phyloP scores from a whole-genome alignment of 2,329 filamentous ascomycete genomes.

The Paracoccidioides lutzii region DNA sequence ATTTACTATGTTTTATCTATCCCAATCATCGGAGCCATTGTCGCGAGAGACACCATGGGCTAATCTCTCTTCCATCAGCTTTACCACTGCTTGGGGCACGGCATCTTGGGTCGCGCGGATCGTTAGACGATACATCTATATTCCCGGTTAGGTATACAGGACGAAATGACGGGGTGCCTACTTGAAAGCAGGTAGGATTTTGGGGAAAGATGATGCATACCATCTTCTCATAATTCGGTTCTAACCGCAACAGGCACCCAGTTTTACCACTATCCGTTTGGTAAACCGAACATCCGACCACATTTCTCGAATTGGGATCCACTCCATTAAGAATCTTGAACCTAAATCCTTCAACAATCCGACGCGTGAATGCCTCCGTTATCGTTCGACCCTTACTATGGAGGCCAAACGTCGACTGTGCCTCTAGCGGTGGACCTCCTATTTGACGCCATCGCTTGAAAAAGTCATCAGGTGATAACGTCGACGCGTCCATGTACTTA shows the following conservation, averaged over 20 bases:
- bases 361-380: constrained; percentile 56
- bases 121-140: constrained; percentile 86
- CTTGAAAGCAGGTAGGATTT: background rate
- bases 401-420: constrained; percentile 72
- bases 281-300: constrained; percentile 82
- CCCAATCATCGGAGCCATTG: constrained; percentile 5
- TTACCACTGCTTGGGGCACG: constrained; percentile 67
- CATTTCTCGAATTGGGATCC: constrained; percentile 84
- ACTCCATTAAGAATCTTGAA: constrained; percentile 79
- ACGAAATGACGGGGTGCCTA: background rate
- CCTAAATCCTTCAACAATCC: constrained; percentile 68
- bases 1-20: background rate
- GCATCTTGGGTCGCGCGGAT: constrained; percentile 86
- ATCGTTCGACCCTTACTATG: constrained; percentile 49
- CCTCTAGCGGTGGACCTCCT: constrained; percentile 72
- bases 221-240: constrained; percentile 86
- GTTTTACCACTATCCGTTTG: constrained; percentile 69
- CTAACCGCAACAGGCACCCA: constrained; percentile 81
- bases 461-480: constrained; percentile 80
- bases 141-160: constrained; percentile 8
- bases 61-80: constrained; percentile 76
- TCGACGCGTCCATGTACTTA: constrained; percentile 92
- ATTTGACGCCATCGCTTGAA: constrained; percentile 99
- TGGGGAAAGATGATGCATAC: constrained; percentile 41
- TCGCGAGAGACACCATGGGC: constrained; percentile 36